Evolutionary conservation across 768 basidiomycete genomes (phyloP), one percentile per base, ranked within the genome.

Genomic region (Phylloporus scabripes): DNA sequence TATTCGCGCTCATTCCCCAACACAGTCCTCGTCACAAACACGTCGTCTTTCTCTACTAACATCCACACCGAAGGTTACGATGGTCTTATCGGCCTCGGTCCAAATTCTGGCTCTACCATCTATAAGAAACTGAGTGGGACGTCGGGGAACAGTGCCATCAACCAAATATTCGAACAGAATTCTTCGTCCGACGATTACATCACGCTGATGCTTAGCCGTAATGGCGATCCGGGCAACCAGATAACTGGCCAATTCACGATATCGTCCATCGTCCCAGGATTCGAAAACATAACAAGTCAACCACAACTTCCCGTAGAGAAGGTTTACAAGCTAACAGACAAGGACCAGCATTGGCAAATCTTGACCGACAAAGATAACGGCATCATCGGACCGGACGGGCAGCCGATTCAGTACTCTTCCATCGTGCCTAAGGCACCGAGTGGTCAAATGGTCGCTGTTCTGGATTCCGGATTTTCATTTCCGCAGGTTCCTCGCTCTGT

Each of bases 321-420:
- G 20, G 84, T 89, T 31, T 79, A 79, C 56, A 70, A 69, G 49
- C 64, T 85, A 36, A 69, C 84, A 26, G 64, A 78, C 61, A 71
- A 75, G 46, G 84, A 88, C 58, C 88, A 90, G 68, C 88, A 91
- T 64, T 91, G 87, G 87, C 86, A 88, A 58, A 73, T 81, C 11
- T 64, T 83, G 47, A 82, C 83, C 0, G 85, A 90, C 68, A 74
- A 76, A 54, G 60, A 77, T 46, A 67, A 70, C 39, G 86, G 83
- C 21, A 78, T 91, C 41, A 82, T 85, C 54, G 88, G 88, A 7
- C 88, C 88, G 0, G 87, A 89, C 58, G 86, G 87, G 20, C 69
- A 77, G 20, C 65, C 77, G 10, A 82, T 91, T 51, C 53, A 70
- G 20, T 66, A 80, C 47, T 67, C 77, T 12, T 86, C 86, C 5